These are phyloP conservation scores for Stemphylium vesicarium DNA, from an alignment of 2,329 filamentous ascomycete species.

Conservation along the genomic window DNA sequence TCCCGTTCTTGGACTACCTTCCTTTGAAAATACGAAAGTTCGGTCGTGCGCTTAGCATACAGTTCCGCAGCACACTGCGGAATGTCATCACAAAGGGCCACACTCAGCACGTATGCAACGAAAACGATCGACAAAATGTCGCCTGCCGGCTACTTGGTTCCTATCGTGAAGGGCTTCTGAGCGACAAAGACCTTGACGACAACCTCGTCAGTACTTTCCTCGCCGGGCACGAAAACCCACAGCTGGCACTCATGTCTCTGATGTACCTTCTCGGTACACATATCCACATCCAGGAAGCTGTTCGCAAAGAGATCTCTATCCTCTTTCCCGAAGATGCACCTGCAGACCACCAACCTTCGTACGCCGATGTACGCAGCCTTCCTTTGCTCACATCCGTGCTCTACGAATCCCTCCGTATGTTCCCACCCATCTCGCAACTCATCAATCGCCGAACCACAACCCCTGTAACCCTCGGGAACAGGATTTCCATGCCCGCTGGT, in stretches of 20 bases:
- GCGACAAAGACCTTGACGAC: constrained; percentile 34
- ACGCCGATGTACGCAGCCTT: constrained; percentile 42
- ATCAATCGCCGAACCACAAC: constrained; percentile 53
- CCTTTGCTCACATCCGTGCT: constrained; percentile 55
- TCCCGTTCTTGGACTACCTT: constrained; percentile 32
- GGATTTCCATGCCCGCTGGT: constrained; percentile 27
- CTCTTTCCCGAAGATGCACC: constrained; percentile 21
- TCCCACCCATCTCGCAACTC: constrained; percentile 58
- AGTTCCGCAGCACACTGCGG: constrained; percentile 29
- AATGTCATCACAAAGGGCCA: constrained; percentile 32
- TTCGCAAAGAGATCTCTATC: constrained; percentile 27
- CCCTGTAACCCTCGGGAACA: constrained; percentile 31
- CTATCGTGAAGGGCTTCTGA: constrained; percentile 26
- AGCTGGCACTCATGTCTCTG: constrained; percentile 33
- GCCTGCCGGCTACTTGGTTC: constrained; percentile 33
- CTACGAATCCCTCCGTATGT: constrained; percentile 57
- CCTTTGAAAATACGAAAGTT: constrained; percentile 28
- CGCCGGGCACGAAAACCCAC: constrained; percentile 38
- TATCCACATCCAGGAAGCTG: constrained; percentile 23
- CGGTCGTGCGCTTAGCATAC: constrained; percentile 25
- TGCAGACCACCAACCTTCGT: constrained; percentile 24
- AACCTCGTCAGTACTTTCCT: constrained; percentile 36
- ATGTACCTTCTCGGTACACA: constrained; percentile 33
- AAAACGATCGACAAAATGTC: constrained; percentile 24
- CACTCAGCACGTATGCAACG: constrained; percentile 33